phyloP scores from a whole-genome alignment of 768 basidiomycete species.

The Serendipita sp. region DNA sequence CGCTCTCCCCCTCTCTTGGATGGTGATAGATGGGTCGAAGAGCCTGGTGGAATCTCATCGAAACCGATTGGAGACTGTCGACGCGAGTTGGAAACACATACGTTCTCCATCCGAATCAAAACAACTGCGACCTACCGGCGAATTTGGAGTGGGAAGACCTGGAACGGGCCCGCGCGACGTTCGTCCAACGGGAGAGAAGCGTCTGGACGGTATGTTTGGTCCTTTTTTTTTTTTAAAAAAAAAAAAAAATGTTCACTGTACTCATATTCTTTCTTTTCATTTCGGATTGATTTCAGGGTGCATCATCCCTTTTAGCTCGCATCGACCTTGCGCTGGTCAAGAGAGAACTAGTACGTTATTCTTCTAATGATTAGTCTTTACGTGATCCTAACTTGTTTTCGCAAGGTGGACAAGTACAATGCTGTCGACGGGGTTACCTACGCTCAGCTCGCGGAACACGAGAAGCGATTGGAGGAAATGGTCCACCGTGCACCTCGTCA shows the following conservation, averaged over 20 bases:
- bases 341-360: background rate
- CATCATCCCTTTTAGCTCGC: background rate
- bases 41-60: conserved; percentile 3
- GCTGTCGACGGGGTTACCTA: background rate
- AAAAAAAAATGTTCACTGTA: background rate
- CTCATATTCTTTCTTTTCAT: too few relatives aligned
- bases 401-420: background rate
- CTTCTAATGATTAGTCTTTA: too few relatives aligned
- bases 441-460: background rate
- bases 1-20: too few relatives aligned
- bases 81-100: background rate
- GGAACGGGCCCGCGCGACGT: background rate
- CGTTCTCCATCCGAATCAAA: background rate
- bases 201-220: background rate
- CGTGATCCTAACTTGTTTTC: background rate
- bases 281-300: background rate
- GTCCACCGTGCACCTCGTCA: background rate
- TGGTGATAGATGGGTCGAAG: background rate
- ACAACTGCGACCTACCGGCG: background rate
- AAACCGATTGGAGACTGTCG: background rate
- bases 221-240: too few relatives aligned
- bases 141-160: background rate
- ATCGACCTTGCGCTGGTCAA: background rate
- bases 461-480: background rate
- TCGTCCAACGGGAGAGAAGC: background rate